phyloP scores from a whole-genome alignment of 129 eudicot species.

The Daucus carota region DNA sequence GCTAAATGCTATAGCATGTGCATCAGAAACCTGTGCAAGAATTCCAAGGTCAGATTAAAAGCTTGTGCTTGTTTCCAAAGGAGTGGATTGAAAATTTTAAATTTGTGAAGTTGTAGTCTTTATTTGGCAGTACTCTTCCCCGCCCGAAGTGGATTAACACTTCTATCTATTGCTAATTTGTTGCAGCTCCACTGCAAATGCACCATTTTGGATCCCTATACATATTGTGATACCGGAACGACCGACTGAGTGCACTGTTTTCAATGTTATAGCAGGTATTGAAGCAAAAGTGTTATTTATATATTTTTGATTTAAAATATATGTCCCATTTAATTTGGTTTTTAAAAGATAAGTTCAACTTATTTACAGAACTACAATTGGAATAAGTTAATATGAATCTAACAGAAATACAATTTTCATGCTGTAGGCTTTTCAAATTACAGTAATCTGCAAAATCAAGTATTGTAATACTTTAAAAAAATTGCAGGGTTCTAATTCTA shows the following conservation, averaged over 20 bases:
- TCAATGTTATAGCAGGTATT: slow-evolving; percentile 95
- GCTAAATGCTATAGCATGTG: slow-evolving; percentile 96
- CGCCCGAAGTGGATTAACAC: background rate
- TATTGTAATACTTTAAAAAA: background rate
- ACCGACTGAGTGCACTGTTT: slow-evolving; percentile 90
- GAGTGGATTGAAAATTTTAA: background rate
- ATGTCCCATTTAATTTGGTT: background rate
- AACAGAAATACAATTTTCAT: background rate
- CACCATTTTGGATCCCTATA: slow-evolving; percentile 99
- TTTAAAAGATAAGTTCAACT: background rate
- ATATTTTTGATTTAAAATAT: background rate
- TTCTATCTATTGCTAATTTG: slow-evolving; percentile 1
- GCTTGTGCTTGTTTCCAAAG: background rate
- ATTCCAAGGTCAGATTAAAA: slow-evolving; percentile 64
- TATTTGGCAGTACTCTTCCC: background rate
- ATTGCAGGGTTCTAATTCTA: background rate
- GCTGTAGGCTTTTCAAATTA: background rate
- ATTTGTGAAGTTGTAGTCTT: background rate
- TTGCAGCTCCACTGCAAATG: slow-evolving; percentile 87
- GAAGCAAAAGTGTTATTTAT: background rate
- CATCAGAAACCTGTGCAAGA: slow-evolving; percentile 99
- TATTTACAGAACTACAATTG: background rate
- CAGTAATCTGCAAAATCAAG: background rate
- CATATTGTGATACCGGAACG: slow-evolving; percentile 98
- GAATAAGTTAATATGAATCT: background rate